phyloP scores from a whole-genome alignment of 176 grass and related monocot species.

The Thinopyrum elongatum region DNA sequence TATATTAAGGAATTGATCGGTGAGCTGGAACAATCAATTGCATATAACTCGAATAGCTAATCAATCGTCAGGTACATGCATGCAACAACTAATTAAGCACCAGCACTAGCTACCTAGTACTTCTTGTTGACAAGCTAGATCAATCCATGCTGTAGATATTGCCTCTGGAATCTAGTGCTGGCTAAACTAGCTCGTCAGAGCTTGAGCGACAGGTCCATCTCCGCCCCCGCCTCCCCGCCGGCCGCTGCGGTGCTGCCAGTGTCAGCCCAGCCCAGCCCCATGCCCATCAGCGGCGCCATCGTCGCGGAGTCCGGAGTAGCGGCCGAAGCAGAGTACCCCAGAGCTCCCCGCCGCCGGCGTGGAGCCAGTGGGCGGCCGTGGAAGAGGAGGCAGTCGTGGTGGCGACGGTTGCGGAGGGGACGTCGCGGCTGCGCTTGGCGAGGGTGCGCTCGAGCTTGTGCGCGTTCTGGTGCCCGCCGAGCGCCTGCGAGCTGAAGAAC shows the following conservation, averaged over 20 bases:
- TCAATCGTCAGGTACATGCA: not conserved
- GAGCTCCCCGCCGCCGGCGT: not conserved
- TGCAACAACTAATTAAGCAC: too few relatives aligned
- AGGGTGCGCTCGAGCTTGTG: constrained; percentile 86
- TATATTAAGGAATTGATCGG: too few relatives aligned
- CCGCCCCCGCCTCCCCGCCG: constrained; percentile 17
- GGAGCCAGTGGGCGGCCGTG: not conserved
- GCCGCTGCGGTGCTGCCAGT: not conserved
- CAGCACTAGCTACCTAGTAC: too few relatives aligned
- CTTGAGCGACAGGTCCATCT: constrained; percentile 55
- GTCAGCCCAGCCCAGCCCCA: not conserved
- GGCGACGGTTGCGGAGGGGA: not conserved
- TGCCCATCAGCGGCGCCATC: not conserved
- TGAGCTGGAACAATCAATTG: not conserved
- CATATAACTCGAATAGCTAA: not conserved
- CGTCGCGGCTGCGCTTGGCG: constrained; percentile 48
- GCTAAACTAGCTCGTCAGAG: constrained; percentile 36
- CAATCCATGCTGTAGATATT: not conserved
- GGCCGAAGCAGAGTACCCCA: not conserved
- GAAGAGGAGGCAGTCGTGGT: not conserved
- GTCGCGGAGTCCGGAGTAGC: not conserved
- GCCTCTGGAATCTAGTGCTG: not conserved
- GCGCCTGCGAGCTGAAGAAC: constrained; percentile 81
- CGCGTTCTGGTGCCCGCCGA: constrained; percentile 97
- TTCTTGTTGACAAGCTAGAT: too few relatives aligned